phyloP scores from a whole-genome alignment of 306 rosid species.

The Gleditsia sinensis region DNA sequence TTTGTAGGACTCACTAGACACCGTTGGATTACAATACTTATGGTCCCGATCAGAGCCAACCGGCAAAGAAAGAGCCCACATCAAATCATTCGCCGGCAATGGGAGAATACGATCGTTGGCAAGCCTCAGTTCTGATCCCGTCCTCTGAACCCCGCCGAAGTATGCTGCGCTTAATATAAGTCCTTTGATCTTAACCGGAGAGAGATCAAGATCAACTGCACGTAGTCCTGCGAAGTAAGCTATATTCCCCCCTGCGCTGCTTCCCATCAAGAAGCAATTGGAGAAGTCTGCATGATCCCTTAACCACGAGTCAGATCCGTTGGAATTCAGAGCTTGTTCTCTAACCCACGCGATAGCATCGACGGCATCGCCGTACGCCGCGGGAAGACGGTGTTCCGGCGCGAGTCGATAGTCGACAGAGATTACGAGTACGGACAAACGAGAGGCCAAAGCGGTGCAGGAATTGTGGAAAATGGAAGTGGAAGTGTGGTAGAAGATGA shows the following conservation, averaged over 20 bases:
- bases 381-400: conserved; percentile 88
- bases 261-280: conserved; percentile 57
- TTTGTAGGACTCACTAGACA: background rate
- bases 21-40: conserved; percentile 62
- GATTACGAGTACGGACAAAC: conserved; percentile 39
- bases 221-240: conserved; percentile 64
- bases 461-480: conserved; percentile 53
- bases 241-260: conserved; percentile 67
- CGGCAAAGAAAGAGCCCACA: conserved; percentile 68
- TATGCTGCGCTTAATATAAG: conserved; percentile 51
- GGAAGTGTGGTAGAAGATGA: conserved; percentile 62
- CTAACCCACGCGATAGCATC: conserved; percentile 57
- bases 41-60: conserved; percentile 66
- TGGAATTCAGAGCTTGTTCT: conserved; percentile 33
- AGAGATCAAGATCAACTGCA: conserved; percentile 41
- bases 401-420: conserved; percentile 80
- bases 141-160: conserved; percentile 58
- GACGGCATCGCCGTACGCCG: conserved; percentile 76
- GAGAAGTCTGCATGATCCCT: conserved; percentile 50
- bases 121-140: conserved; percentile 51
- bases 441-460: conserved; percentile 37
- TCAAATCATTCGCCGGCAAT: conserved; percentile 50
- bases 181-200: conserved; percentile 52
- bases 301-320: conserved; percentile 61
- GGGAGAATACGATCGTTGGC: conserved; percentile 55